Base-by-base conservation (phyloP, 169 alveolate genomes). In the Cryptosporidium viatorum region DNA sequence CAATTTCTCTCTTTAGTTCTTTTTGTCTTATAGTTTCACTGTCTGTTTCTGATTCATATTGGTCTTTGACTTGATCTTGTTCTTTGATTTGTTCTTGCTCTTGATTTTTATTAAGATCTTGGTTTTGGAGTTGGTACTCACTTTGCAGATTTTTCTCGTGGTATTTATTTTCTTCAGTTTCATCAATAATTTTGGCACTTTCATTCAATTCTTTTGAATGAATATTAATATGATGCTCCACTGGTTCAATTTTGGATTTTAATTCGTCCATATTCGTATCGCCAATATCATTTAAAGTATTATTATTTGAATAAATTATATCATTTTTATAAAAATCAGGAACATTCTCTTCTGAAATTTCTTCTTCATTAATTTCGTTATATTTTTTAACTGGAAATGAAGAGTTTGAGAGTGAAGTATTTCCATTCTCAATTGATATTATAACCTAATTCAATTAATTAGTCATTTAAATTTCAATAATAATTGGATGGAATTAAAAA, bases 321-420 rank as follows among this genome's bases (percentile, higher is more conserved):
- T 26, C 60, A 23, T 31, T 26, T n/a, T 74, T 74, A 39, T 74
- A 74, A 26, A 74, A 74, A 21, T 74, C 86, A 12, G 86, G 70
- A 26, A 58, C 29, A 12, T 43, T 39, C 58, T 58, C 70, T 58
- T 71, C 85, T 31, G 68, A 21, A 21, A 71, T 50, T 50, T 71
- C 85, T 16, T 52, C 33, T 29, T 71, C 85, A 71, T 71, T 71
- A 45, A 71, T 71, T 71, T 71, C 85, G 29, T 33, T 71, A 52
- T 71, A 71, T 31, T 71, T 71, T 50, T 52, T 71, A 26, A 3
- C 85, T 43, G 69, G 33, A 33, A 41, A 21, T 29, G 39, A 12
- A 37, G 50, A 21, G 6, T 71, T 71, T 71, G 60, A 45, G 12
- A 45, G 18, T 69, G 18, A 21, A 69, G 52, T 7, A 69, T 39